Conservation (phyloP, 768 basidiomycete genomes). For the Rubroboletus pulcherrimus region DNA sequence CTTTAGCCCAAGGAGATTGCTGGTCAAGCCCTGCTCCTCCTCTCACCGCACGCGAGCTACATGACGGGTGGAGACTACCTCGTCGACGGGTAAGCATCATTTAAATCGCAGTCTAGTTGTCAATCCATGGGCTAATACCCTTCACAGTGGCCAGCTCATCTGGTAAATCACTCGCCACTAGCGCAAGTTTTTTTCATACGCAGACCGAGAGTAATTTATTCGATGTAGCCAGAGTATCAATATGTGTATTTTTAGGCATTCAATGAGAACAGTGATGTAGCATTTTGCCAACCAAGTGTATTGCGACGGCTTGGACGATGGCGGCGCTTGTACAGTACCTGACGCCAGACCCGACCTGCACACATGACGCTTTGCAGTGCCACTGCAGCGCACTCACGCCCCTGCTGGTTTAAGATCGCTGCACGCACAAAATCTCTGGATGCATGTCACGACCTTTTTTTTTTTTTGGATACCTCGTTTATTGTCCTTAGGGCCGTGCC, state of each 20-base stretch:
- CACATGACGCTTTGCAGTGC: no score
- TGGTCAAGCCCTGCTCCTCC: conserved; percentile 50
- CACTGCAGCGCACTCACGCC: no score
- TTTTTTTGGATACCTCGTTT: no score
- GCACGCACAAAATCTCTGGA: no score
- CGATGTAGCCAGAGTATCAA: neutral
- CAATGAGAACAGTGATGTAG: neutral
- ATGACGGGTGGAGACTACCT: conserved; percentile 59
- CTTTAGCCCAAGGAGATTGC: conserved; percentile 53
- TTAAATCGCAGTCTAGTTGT: rapidly evolving
- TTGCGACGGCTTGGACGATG: neutral
- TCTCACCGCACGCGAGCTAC: conserved; percentile 49
- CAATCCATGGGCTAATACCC: neutral
- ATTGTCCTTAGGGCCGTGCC: no score
- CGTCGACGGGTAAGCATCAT: conserved; percentile 47
- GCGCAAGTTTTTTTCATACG: no score
- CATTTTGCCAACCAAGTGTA: neutral
- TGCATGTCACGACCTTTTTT: no score
- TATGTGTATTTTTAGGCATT: conserved; percentile 10
- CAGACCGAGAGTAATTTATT: neutral
- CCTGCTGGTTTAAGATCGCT: no score
- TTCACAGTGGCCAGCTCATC: conserved; percentile 26
- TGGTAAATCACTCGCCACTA: conserved; percentile 17
- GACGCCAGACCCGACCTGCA: neutral
- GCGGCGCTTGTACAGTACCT: no score